Conservation (phyloP, 176 grass and related monocot genomes). For the Rhynchospora pubera region DNA sequence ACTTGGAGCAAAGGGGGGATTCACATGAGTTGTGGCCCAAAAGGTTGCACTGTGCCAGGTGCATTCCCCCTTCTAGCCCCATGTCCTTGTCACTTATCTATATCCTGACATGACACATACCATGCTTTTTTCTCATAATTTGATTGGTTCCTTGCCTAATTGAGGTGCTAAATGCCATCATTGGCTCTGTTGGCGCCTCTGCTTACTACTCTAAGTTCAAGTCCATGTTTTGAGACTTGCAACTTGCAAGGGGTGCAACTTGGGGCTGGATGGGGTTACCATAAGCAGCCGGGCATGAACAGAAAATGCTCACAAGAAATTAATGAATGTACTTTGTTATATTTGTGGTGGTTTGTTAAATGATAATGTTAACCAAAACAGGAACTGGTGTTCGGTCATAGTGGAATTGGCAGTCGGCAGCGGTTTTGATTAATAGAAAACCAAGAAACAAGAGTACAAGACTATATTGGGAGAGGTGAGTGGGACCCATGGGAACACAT, state of each 20-base stretch:
- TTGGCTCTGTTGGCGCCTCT: not conserved
- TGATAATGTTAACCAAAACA: conserved; percentile 1
- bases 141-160: not conserved
- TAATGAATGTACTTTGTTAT: not conserved
- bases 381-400: not conserved
- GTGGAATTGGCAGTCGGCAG: not conserved
- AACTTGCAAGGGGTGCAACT: conserved; percentile 1
- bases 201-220: not conserved
- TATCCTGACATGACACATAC: not conserved
- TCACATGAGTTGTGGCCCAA: conserved; percentile 30
- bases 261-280: not conserved
- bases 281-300: not conserved
- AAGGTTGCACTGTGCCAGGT: conserved; percentile 17
- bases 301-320: not conserved
- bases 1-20: conserved; percentile 25
- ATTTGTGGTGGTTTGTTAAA: not conserved
- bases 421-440: not conserved
- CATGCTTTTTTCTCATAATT: not conserved
- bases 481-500: not conserved
- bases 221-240: not conserved
- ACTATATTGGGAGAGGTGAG: not conserved
- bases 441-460: not conserved
- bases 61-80: conserved; percentile 14
- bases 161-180: not conserved
- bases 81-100: conserved; percentile 6